Conservation (phyloP, 768 basidiomycete species). For the Kwoniella dendrophila region DNA sequence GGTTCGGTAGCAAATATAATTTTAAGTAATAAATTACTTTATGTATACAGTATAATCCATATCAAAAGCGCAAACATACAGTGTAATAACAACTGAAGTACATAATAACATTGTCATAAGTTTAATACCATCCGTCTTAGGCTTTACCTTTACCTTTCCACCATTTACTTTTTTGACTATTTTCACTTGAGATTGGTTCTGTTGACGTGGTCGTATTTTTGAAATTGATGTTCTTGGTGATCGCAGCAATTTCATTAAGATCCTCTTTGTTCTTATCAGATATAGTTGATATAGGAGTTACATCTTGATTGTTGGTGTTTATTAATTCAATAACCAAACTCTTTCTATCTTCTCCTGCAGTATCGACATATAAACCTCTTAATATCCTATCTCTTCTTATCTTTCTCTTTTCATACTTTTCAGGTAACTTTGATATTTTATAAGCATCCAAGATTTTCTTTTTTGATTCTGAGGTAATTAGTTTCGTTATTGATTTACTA, state of each 20-base stretch:
- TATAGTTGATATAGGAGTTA: not conserved
- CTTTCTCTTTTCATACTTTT: not conserved
- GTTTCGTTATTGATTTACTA: not conserved
- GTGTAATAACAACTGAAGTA: no score
- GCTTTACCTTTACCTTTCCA: constrained; percentile 9
- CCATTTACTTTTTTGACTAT: not conserved
- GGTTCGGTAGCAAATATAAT: no score
- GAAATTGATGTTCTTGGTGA: not conserved
- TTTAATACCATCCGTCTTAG: no score
- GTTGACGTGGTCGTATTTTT: not conserved
- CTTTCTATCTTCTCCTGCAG: not conserved
- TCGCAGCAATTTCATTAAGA: not conserved
- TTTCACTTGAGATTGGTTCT: not conserved
- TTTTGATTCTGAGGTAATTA: not conserved
- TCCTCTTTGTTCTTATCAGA: not conserved
- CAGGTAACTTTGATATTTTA: not conserved
- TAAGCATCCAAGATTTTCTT: not conserved
- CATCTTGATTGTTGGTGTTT: not conserved
- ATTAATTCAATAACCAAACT: not conserved
- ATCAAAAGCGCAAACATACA: no score
- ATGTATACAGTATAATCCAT: no score
- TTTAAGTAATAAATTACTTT: no score
- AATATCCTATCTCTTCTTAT: not conserved
- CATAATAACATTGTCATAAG: no score
- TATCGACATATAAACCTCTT: not conserved